These are phyloP conservation scores for Xylariaceae sp. DNA, from an alignment of 2,329 filamentous ascomycete species.

Conservation along the genomic window DNA sequence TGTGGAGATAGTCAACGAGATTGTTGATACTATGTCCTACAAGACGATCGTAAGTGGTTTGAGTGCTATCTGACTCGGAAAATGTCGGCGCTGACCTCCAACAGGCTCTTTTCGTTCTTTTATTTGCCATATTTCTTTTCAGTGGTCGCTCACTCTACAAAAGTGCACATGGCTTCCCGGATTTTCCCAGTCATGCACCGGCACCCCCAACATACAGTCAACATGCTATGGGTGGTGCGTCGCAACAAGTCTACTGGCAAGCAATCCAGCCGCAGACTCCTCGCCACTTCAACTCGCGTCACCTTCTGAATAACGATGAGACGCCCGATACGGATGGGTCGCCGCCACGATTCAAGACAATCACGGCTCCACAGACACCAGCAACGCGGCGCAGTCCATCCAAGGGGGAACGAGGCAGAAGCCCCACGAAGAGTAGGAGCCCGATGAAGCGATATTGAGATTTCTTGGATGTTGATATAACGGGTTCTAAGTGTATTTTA, in stretches of 20 bases:
- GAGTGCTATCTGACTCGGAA: not conserved
- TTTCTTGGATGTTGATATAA: not conserved
- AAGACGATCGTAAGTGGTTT: constrained; percentile 57
- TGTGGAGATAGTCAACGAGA: constrained; percentile 89
- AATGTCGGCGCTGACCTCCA: constrained; percentile 8
- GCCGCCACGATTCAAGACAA: constrained; percentile 33
- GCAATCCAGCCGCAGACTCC: constrained; percentile 26
- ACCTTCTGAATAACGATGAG: constrained; percentile 20
- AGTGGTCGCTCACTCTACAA: constrained; percentile 27
- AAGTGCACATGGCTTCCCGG: constrained; percentile 18
- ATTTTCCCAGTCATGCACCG: constrained; percentile 16
- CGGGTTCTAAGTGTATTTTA: not conserved
- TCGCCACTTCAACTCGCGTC: constrained; percentile 15
- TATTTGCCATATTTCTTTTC: constrained; percentile 24
- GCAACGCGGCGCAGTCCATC: constrained; percentile 32
- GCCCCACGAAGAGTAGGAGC: constrained; percentile 35
- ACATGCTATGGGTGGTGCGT: constrained; percentile 13
- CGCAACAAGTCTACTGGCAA: constrained; percentile 25
- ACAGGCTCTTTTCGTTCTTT: constrained; percentile 21
- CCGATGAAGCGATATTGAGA: constrained; percentile 39
- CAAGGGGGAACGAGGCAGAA: constrained; percentile 41
- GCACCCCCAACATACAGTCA: constrained; percentile 11
- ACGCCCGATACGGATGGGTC: constrained; percentile 47
- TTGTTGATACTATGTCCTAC: constrained; percentile 84
- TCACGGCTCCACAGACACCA: constrained; percentile 36